Conservation (phyloP, 306 rosid species). For the Lathyrus tuberosus region DNA sequence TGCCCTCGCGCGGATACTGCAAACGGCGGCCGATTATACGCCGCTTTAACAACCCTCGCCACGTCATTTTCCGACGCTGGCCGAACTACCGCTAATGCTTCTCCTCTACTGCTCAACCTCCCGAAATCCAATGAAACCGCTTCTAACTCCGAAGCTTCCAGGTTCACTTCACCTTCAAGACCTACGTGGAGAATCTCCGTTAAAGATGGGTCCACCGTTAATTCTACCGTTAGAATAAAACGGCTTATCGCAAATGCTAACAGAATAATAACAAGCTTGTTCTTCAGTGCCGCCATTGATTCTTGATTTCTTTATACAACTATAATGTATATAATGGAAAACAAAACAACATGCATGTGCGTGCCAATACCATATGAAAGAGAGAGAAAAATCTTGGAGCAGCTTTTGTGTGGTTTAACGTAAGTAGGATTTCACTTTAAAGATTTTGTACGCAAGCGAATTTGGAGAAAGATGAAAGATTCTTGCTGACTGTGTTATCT, state of each 20-base stretch:
- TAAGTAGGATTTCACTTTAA: conserved; percentile 65
- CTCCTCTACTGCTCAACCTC: conserved; percentile 42
- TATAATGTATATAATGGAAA: background rate
- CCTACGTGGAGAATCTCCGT: conserved; percentile 62
- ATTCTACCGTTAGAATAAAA: conserved; percentile 62
- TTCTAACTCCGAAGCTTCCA: conserved; percentile 53
- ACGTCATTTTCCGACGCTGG: conserved; percentile 71
- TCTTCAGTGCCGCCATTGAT: conserved; percentile 46
- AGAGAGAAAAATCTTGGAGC: conserved; percentile 59
- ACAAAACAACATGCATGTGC: background rate
- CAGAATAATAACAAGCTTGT: conserved; percentile 56
- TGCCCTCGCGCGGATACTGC: conserved; percentile 87
- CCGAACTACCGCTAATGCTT: conserved; percentile 62
- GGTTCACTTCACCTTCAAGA: conserved; percentile 62
- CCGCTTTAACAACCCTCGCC: conserved; percentile 49
- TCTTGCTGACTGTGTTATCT: conserved; percentile 19
- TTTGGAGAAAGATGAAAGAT: conserved; percentile 47
- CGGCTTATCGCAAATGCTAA: conserved; percentile 64
- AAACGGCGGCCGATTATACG: conserved; percentile 48
- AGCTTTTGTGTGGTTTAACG: conserved; percentile 50
- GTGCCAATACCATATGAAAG: background rate
- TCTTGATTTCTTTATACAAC: background rate
- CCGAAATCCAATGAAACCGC: conserved; percentile 78
- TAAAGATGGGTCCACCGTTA: conserved; percentile 55
- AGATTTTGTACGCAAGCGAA: conserved; percentile 63